Percentiles rank a stretch among this genome's conserved stretches.
Evolutionary conservation across 208 protist genomes (phyloP).

Genomic region (Leishmania guyanensis): DNA sequence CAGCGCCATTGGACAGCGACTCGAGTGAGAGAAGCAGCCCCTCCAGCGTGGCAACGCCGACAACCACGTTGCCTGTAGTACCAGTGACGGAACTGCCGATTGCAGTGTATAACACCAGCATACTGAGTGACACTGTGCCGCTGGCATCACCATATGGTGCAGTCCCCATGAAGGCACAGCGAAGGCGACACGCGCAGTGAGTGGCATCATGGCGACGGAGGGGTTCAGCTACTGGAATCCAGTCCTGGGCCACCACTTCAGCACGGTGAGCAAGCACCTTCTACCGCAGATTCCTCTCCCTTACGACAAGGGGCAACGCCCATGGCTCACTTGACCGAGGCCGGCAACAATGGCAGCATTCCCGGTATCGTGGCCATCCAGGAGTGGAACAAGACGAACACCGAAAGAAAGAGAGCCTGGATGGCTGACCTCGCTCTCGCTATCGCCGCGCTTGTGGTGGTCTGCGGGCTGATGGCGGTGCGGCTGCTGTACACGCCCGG

Average conservation of each 20-base stretch:
- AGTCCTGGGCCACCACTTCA: not conserved
- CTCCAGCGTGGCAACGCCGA: not conserved
- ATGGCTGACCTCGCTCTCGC: slow-evolving; percentile 22
- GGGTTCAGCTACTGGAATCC: not conserved
- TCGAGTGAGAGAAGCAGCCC: not conserved
- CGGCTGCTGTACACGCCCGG: slow-evolving; percentile 14
- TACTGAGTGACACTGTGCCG: not conserved
- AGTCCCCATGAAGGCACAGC: not conserved
- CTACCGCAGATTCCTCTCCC: slow-evolving; percentile 22
- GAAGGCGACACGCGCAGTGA: not conserved
- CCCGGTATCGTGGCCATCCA: slow-evolving; percentile 4
- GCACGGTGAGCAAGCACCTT: not conserved
- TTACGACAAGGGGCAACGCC: slow-evolving; percentile 3
- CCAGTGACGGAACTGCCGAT: not conserved
- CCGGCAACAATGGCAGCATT: slow-evolving; percentile 11
- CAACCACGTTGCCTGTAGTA: not conserved
- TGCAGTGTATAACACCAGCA: not conserved
- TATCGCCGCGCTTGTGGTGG: not conserved
- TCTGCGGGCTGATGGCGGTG: slow-evolving; percentile 9
- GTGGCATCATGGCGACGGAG: not conserved
- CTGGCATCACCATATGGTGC: not conserved
- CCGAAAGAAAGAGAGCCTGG: slow-evolving; percentile 9
- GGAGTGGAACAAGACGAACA: slow-evolving; percentile 10
- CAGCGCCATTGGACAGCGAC: not conserved
- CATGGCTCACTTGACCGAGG: slow-evolving; percentile 3